These are phyloP conservation scores for Exophiala aquamarina DNA, from an alignment of 2,329 filamentous ascomycete species.

Conservation along the genomic window DNA sequence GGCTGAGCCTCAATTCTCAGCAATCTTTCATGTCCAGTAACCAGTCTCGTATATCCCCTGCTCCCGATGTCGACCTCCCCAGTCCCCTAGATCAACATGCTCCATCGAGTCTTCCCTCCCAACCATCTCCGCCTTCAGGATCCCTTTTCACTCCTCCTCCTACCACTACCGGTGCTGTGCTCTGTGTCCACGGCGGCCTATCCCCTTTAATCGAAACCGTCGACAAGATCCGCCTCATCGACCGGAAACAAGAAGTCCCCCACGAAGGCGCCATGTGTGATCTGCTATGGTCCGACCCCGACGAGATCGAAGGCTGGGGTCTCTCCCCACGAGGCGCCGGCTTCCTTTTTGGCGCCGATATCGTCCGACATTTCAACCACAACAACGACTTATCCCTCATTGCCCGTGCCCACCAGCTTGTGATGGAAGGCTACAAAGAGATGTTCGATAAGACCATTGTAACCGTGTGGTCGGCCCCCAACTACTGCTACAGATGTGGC, in stretches of 20 bases:
- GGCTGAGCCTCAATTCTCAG: conserved; percentile 16
- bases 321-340: conserved; percentile 90
- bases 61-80: conserved; percentile 33
- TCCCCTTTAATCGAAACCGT: conserved; percentile 89
- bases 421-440: conserved; percentile 99
- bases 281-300: conserved; percentile 94
- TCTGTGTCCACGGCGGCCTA: conserved; percentile 93
- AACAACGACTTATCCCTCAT: conserved; percentile 89
- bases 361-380: conserved; percentile 95
- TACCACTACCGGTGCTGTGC: conserved; percentile 72
- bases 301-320: conserved; percentile 97
- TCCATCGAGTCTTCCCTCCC: conserved; percentile 63
- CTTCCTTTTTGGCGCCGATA: conserved; percentile 92
- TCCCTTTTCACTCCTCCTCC: conserved; percentile 26
- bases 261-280: conserved; percentile 99
- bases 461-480: conserved; percentile 97
- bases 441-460: conserved; percentile 97
- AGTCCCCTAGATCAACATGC: conserved; percentile 37
- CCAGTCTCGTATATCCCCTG: conserved; percentile 28
- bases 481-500: conserved; percentile 94
- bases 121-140: conserved; percentile 73
- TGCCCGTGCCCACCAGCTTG: conserved; percentile 90
- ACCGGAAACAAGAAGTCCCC: conserved; percentile 96
- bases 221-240: conserved; percentile 91
- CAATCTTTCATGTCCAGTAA: conserved; percentile 8